These are phyloP conservation scores for Clarireedia homoeocarpa DNA, from an alignment of 2,329 filamentous ascomycete genomes.

Conservation along the genomic window DNA sequence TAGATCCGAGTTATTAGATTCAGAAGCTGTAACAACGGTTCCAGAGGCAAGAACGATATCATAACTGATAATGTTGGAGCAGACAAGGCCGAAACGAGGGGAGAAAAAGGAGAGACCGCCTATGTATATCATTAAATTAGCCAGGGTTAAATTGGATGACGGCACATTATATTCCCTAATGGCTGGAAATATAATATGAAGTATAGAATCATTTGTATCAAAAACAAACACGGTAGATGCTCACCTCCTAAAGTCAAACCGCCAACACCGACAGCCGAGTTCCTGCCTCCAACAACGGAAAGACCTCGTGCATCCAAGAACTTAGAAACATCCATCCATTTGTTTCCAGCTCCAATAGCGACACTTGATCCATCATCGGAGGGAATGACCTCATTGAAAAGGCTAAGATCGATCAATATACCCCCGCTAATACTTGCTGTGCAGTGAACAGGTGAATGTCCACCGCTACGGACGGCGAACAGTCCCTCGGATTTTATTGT, in stretches of 20 bases:
- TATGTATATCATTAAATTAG: not conserved
- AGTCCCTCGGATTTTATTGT: not conserved
- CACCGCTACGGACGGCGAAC: slow-evolving; percentile 22
- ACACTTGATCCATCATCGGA: slow-evolving; percentile 21
- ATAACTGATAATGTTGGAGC: slow-evolving; percentile 16
- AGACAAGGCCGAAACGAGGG: slow-evolving; percentile 12
- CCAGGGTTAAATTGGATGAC: slow-evolving; percentile 31
- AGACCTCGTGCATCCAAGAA: slow-evolving; percentile 24
- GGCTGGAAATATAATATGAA: not conserved
- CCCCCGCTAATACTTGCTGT: slow-evolving; percentile 43
- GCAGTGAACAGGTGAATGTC: slow-evolving; percentile 30
- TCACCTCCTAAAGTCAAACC: slow-evolving; percentile 19
- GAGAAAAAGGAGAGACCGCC: slow-evolving; percentile 20
- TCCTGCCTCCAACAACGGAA: slow-evolving; percentile 33
- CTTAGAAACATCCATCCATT: slow-evolving; percentile 29
- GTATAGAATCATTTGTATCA: not conserved
- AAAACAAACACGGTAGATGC: not conserved
- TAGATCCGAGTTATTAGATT: slow-evolving; percentile 11
- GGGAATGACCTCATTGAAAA: slow-evolving; percentile 22
- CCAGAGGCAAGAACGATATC: slow-evolving; percentile 14
- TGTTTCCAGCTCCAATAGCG: slow-evolving; percentile 31
- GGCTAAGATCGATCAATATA: slow-evolving; percentile 40
- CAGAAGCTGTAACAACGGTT: slow-evolving; percentile 10
- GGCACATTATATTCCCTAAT: slow-evolving; percentile 35
- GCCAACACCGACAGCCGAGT: slow-evolving; percentile 20